Conservation (phyloP, 352 stramenopile species). For the Globisporangium spinosum region DNA sequence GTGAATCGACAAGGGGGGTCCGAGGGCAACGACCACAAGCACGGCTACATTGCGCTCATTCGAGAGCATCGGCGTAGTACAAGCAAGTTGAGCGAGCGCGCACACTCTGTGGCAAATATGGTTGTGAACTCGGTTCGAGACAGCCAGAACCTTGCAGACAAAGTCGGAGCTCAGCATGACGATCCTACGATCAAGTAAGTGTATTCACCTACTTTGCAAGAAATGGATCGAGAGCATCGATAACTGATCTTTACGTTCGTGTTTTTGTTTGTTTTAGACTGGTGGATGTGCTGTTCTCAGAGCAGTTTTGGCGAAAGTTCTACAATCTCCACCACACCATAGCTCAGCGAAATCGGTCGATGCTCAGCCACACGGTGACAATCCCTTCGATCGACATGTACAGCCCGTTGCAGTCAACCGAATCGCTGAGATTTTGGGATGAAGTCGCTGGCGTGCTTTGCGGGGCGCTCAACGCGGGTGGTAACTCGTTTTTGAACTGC, state of each 20-base stretch:
- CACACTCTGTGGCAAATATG: neutral
- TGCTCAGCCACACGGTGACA: constrained; percentile 22
- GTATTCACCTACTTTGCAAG: neutral
- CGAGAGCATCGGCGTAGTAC: constrained; percentile 10
- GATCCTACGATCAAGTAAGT: constrained; percentile 10
- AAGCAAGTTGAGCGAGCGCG: neutral
- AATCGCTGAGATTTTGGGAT: constrained; percentile 19
- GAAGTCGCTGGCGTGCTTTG: constrained; percentile 5
- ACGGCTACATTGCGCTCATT: constrained; percentile 36
- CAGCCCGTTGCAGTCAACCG: constrained; percentile 16
- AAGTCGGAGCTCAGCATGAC: neutral
- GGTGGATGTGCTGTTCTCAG: constrained; percentile 21
- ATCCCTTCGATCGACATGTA: constrained; percentile 22
- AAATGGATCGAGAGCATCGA: neutral
- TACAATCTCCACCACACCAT: constrained; percentile 17
- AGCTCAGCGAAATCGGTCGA: constrained; percentile 18
- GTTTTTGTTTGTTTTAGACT: constrained; percentile 8
- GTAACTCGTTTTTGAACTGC: neutral
- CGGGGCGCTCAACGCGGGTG: neutral
- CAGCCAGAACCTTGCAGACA: neutral
- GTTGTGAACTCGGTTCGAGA: neutral
- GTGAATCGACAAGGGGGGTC: constrained; percentile 22
- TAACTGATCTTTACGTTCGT: neutral
- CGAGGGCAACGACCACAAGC: constrained; percentile 34
- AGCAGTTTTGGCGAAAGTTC: constrained; percentile 18